Evolutionary conservation across 805 yeast genomes (phyloP), one percentile per base, ranked within the genome.

Genomic region (Wickerhamiella kazuoi): DNA sequence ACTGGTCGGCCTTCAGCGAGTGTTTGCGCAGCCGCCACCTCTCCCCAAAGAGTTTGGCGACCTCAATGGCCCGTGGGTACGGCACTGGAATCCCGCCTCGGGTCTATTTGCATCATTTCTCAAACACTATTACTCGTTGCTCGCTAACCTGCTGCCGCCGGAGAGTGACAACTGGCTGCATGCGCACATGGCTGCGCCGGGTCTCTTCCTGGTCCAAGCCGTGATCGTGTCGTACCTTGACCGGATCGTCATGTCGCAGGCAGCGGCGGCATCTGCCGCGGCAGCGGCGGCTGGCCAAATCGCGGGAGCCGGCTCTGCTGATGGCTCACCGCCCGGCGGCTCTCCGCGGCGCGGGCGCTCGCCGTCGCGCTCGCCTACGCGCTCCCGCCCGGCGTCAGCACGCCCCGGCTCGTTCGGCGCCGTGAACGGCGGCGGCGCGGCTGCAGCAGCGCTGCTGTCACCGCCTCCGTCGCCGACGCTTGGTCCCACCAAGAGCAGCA

Each of bases 61-160:
- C 7, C 37, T 57, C 17, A 45, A 50, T 39, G 60, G 59, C 6
- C 48, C 56, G 3, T 62, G 67, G 67, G 37, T 45, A 2, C 50
- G 61, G 3, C 48, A 56, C 19, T 62, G 63, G 60, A 48, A 48
- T 6, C 49, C 54, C 5, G 55, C 58, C 46, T 50, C 62, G 17
- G 57, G 55, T 31, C 50, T 63, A 13, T 62, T 63, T 40, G 51
- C 56, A 23, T 54, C 67, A n/a, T 63, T 63, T 41, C 43, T 64
- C 33, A 62, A 60, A 46, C 68, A 64, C 45, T 54, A 57, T 39
- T 62, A 61, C 40, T 36, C 52, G 11, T 46, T 62, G 14, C 50
- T 57, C 11, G 47, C 62, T 8, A 39, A 37, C n/a, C 17, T 39
- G 9, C 43, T 52, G 3, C 56, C 56, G 1, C 41, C 39, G 1